These are phyloP conservation scores for Sphaerulina vaccinii DNA, from an alignment of 2,329 filamentous ascomycete genomes.

Conservation along the genomic window DNA sequence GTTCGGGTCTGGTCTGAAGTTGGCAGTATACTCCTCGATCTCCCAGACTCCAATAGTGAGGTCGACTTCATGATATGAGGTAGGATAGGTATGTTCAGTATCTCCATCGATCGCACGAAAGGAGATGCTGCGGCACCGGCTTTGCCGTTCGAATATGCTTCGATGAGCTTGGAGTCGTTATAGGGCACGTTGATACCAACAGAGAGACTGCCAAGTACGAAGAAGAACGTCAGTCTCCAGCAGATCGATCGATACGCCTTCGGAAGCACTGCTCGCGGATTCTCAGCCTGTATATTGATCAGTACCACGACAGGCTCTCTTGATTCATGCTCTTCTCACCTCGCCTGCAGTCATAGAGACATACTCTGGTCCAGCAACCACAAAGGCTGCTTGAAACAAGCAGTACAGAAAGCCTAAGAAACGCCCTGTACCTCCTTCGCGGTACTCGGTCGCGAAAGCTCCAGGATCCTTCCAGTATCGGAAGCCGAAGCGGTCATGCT, in stretches of 20 bases:
- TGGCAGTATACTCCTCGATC: constrained; percentile 4
- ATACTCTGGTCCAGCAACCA: constrained; percentile 66
- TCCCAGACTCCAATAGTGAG: neutral
- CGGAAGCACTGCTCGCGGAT: constrained; percentile 69
- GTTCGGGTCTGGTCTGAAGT: neutral
- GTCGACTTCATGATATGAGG: constrained; percentile 54
- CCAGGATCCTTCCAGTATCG: constrained; percentile 67
- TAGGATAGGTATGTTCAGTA: constrained; percentile 60
- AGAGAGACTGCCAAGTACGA: constrained; percentile 69
- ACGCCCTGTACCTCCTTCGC: constrained; percentile 64
- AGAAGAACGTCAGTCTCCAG: constrained; percentile 73
- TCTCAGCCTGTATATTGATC: constrained; percentile 54
- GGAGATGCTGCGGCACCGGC: constrained; percentile 62
- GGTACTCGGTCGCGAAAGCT: constrained; percentile 54
- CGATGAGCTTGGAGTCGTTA: constrained; percentile 62
- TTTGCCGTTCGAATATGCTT: constrained; percentile 48
- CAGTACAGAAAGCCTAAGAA: constrained; percentile 76
- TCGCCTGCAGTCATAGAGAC: constrained; percentile 65
- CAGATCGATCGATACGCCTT: constrained; percentile 74
- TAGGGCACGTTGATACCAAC: constrained; percentile 72
- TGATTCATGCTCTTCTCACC: neutral
- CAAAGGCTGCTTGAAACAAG: constrained; percentile 68
- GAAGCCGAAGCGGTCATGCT: constrained; percentile 69
- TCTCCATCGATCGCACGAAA: constrained; percentile 67
- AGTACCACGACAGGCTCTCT: neutral